Base-by-base conservation (phyloP, 495 filamentous ascomycete genomes). In the Hypomontagnella submonticulosa region DNA sequence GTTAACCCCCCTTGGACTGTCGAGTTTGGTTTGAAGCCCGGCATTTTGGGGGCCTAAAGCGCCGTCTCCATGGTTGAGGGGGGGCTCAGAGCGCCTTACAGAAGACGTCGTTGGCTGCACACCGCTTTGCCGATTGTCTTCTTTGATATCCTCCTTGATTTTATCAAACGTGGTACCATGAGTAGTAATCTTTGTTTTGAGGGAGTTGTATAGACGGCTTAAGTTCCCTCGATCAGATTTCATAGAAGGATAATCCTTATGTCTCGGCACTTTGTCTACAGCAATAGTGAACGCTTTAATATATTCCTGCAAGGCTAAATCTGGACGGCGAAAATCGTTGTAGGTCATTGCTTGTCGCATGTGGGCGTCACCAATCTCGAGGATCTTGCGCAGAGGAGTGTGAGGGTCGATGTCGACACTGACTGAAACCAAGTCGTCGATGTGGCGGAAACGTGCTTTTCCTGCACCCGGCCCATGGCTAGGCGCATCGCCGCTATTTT, bases 271-370 rank as follows among this genome's bases (percentile, higher is more conserved):
- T 33, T 88, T 79, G 37, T 93, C 84, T 18, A 90, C 81, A 33
- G 89, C 81, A 58, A 98, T 88, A 44, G 91, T 88, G 42, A 83
- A 91, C 19, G 93, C 89, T 38, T 88, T 85, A 49, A 97, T 82
- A 75, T 91, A 98, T 44, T 97, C 91, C 20, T 80, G 76, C 6
- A 85, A 69, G 6, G 82, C 84, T 16, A 82, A 36, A 53, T 84
- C 83, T 4, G 77, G 79, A n/a, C 80, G 73, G 10, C 75, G 71
- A 66, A 88, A 86, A 33, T 85, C 80, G 43, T 81, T 71, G 38
- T 74, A 73, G 10, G 81, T 81, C 19, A 78, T 80, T 10, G 87
- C 85, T 70, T 84, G 80, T 40, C 76, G 77, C 36, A 85, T 75
- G 32, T 74, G 77, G 2, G 62, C 51, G 49, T 88, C 84, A 47